Conservation (phyloP, 164 flowering plant genomes). For the Houttuynia cordata region DNA sequence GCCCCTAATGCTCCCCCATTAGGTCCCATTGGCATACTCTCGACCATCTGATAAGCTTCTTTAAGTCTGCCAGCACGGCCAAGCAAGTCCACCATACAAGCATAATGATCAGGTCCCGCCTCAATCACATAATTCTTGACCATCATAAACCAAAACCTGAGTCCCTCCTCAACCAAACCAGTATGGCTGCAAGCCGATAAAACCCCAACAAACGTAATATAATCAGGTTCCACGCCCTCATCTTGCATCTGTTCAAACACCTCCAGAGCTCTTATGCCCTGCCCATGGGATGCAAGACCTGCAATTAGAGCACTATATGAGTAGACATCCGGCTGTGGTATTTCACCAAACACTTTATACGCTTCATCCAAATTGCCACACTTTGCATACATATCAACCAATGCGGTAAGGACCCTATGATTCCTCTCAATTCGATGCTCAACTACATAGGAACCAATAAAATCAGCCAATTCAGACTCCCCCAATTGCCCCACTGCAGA, state of each 20-base stretch:
- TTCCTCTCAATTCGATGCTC: conserved; percentile 22
- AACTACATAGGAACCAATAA: conserved; percentile 17
- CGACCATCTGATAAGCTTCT: conserved; percentile 19
- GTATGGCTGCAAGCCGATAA: conserved; percentile 29
- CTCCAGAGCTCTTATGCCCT: conserved; percentile 20
- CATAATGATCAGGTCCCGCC: conserved; percentile 28
- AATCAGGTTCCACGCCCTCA: conserved; percentile 19
- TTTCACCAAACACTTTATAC: conserved; percentile 17
- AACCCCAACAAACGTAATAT: conserved; percentile 28
- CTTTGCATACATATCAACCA: conserved; percentile 30
- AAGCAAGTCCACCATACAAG: conserved; percentile 32
- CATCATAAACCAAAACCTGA: conserved; percentile 28
- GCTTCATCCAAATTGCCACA: conserved; percentile 34
- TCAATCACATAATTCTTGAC: conserved; percentile 19
- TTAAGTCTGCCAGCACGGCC: conserved; percentile 25
- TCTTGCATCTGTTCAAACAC: conserved; percentile 17
- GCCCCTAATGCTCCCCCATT: conserved; percentile 30
- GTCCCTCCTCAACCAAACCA: conserved; percentile 28
- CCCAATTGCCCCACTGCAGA: conserved; percentile 25
- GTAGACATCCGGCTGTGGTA: conserved; percentile 20
- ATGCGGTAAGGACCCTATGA: conserved; percentile 24
- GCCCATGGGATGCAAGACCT: conserved; percentile 32
- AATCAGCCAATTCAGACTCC: conserved; percentile 20
- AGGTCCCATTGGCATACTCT: conserved; percentile 23
- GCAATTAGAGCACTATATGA: conserved; percentile 28